A percentile compares a stretch with the other conserved stretches of the same genome.
Evolutionary conservation across 805 yeast species (phyloP).

Genomic region (Kuraishia cidri): DNA sequence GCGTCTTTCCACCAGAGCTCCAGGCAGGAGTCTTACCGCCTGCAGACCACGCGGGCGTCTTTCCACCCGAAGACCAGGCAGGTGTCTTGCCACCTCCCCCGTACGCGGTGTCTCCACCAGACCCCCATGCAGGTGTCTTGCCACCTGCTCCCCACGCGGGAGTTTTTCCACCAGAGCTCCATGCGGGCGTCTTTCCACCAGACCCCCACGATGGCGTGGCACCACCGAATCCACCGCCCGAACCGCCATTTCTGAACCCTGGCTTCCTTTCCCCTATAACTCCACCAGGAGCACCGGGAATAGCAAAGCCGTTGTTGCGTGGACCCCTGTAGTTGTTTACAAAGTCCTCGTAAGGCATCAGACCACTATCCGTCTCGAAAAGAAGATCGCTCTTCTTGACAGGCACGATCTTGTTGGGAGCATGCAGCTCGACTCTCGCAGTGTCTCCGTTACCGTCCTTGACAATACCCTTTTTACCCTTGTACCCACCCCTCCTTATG

Average conservation of each 20-base stretch:
- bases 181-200: conserved; percentile 26
- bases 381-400: conserved; percentile 73
- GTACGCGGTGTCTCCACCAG: conserved; percentile 36
- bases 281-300: conserved; percentile 9
- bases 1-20: conserved; percentile 28
- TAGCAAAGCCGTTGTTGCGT: conserved; percentile 12
- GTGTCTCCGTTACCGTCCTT: conserved; percentile 87
- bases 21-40: conserved; percentile 19
- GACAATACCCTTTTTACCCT: conserved; percentile 90
- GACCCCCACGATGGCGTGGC: conserved; percentile 25
- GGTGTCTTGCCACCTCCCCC: conserved; percentile 19
- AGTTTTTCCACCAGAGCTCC: conserved; percentile 16
- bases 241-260: conserved; percentile 23
- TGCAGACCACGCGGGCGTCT: conserved; percentile 44
- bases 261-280: conserved; percentile 6
- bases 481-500: conserved; percentile 85
- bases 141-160: conserved; percentile 22
- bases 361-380: conserved; percentile 59
- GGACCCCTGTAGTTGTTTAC: conserved; percentile 36
- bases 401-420: conserved; percentile 81
- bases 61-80: conserved; percentile 29
- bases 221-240: conserved; percentile 9
- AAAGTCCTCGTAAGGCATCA: conserved; percentile 71
- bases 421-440: conserved; percentile 91
- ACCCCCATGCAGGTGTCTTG: conserved; percentile 10